A percentile compares a stretch with the other conserved stretches of the same genome.
Evolutionary conservation across 1,139 yeast species (phyloP).

Genomic region (Taphrina deformans): DNA sequence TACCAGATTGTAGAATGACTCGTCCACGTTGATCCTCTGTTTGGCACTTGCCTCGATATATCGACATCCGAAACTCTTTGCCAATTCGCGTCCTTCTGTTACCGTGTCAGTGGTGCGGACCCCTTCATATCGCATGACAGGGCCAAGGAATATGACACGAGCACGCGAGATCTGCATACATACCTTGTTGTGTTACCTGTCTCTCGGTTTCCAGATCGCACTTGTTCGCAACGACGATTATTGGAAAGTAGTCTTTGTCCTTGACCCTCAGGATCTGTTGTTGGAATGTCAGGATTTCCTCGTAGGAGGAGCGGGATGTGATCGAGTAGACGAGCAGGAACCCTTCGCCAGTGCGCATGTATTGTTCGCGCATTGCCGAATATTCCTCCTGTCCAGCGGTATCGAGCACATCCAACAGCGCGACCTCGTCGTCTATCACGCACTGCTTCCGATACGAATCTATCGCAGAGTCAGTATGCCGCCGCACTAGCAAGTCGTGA

Average conservation of each 20-base stretch:
- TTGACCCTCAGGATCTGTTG: constrained; percentile 86
- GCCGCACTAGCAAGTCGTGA: background rate
- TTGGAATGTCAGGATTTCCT: constrained; percentile 73
- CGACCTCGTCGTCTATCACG: constrained; percentile 47
- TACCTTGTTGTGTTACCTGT: constrained; percentile 43
- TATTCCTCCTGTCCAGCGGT: constrained; percentile 54
- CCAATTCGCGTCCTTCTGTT: constrained; percentile 73
- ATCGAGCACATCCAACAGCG: constrained; percentile 50
- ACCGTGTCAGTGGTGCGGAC: constrained; percentile 40
- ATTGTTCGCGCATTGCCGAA: constrained; percentile 65
- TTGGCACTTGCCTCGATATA: constrained; percentile 94
- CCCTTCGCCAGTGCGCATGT: constrained; percentile 52
- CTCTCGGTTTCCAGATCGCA: constrained; percentile 77
- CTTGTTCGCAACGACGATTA: constrained; percentile 52
- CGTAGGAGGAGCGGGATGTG: constrained; percentile 74
- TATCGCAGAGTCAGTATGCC: constrained; percentile 59
- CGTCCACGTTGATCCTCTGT: constrained; percentile 89
- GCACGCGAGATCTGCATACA: background rate
- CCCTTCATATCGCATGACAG: background rate
- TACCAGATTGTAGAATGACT: constrained; percentile 77
- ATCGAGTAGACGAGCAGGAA: constrained; percentile 68
- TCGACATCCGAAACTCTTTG: constrained; percentile 68
- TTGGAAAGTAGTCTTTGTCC: constrained; percentile 52
- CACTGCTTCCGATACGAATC: constrained; percentile 50
- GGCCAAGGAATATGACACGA: background rate